Percentiles rank a stretch among this genome's conserved stretches.
Conservation (phyloP, 108 stramenopile species). For the Skeletonema menzelii region DNA sequence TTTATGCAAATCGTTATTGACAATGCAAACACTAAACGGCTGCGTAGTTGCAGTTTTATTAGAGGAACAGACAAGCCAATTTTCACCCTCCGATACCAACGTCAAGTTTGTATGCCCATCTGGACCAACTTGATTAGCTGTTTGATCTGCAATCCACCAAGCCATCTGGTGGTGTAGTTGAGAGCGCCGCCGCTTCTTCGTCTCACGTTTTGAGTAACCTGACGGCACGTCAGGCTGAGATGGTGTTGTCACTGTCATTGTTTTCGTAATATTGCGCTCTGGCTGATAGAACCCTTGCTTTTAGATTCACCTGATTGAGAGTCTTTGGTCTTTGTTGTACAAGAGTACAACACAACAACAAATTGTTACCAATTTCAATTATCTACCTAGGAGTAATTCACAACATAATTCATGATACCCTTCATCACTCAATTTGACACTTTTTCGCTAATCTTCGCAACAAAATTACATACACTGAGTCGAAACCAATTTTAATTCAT, state of each 20-base stretch:
- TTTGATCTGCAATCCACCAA: background rate
- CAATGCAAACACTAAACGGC: background rate
- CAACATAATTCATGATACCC: too few species aligned
- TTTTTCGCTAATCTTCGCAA: too few species aligned
- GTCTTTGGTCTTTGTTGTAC: too few species aligned
- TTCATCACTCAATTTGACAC: too few species aligned
- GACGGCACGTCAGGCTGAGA: background rate
- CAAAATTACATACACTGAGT: too few species aligned
- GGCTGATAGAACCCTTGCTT: too few species aligned
- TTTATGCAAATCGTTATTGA: background rate
- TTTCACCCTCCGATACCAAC: conserved; percentile 19
- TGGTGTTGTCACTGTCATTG: background rate
- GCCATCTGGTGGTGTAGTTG: background rate
- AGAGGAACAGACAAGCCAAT: background rate
- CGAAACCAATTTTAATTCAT: too few species aligned
- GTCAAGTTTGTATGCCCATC: background rate
- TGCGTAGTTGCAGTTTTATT: background rate
- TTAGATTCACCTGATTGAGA: too few species aligned
- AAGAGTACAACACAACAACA: too few species aligned
- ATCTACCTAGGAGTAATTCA: too few species aligned
- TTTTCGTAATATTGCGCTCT: background rate
- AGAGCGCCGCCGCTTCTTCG: background rate
- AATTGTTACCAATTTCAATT: too few species aligned
- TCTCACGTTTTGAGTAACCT: background rate
- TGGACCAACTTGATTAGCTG: background rate